Base-by-base conservation (phyloP, 192 early-diverging fungal species). In the Coemansia guatemalensis region DNA sequence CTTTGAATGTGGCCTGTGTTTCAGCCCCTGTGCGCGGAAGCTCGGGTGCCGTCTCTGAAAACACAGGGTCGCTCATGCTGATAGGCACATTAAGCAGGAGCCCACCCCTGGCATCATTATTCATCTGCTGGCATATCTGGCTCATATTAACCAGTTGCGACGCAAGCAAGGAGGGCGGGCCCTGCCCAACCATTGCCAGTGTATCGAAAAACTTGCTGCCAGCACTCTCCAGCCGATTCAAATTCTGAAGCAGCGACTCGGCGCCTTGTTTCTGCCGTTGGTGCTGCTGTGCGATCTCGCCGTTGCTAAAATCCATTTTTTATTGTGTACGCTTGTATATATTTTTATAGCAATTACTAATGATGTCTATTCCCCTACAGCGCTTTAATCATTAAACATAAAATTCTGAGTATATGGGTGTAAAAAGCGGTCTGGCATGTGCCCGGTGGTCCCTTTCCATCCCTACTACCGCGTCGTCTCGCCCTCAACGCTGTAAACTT, bases 41-140 rank as follows among this genome's bases (percentile, higher is more conserved):
- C 4, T 32, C 56, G 26, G 61, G 22, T 3, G 62, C 23, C 9
- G 51, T 11, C 32, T 65, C 62, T 2, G 53, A 20, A 53, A 68
- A 65, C 4, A 48, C 56, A 9, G 57, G 58, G 32, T 68, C 68
- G 0, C 58, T 41, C 22, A 25, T 44, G n/a, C 58, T 58, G 18
- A 63, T 44, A 8, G 78, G 72, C 7, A 74, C 65, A 51, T 74
- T 74, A n/a, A 63, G 61, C n/a, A 74, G 51, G 1, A 68, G 48
- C 17, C 64, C 47, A 30, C 23, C 27, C 17, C 47, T 29, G 17
- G 78, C 68, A 26, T 64, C 68, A 11, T 59, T 33, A 26, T 47
- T 39, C 78, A 80, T 80, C 61, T 80, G 71, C 55, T 80, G 64
- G 49, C 78, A 80, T 25, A 71, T 61, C 51, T 80, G 78, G 21